Conservation (phyloP, 345 rosid genomes). For the Eucalyptus polybractea region DNA sequence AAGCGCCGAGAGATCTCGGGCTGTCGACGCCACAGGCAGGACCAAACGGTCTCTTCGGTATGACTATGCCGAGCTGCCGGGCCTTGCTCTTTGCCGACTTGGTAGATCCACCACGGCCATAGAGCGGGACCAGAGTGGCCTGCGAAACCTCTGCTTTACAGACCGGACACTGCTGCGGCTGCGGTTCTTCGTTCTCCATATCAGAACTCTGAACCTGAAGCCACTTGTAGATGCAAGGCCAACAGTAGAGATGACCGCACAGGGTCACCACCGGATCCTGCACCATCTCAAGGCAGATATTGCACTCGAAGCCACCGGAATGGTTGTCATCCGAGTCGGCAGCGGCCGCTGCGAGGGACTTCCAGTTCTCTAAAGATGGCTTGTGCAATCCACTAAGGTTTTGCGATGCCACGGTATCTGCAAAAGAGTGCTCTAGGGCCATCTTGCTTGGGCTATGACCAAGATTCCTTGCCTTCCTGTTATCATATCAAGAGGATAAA, state of each 20-base stretch:
- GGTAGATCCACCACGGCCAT: slow-evolving; percentile 17
- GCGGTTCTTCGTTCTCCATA: not conserved
- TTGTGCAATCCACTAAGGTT: not conserved
- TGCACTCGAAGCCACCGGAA: slow-evolving; percentile 22
- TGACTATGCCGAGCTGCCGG: slow-evolving; percentile 5
- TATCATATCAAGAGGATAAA: not conserved
- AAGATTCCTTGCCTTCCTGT: not conserved
- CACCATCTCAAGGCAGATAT: slow-evolving; percentile 74
- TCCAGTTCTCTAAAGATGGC: not conserved
- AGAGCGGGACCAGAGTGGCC: slow-evolving; percentile 28
- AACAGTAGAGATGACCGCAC: slow-evolving; percentile 93
- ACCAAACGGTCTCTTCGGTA: slow-evolving; percentile 9
- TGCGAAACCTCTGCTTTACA: slow-evolving; percentile 26
- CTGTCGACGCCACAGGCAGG: not conserved
- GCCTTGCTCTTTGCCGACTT: not conserved
- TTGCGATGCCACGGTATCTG: not conserved
- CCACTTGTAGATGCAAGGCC: slow-evolving; percentile 98
- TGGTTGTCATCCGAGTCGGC: not conserved
- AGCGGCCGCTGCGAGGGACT: not conserved
- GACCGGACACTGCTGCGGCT: slow-evolving; percentile 29
- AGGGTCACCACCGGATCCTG: slow-evolving; percentile 87
- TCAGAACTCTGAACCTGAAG: slow-evolving; percentile 40
- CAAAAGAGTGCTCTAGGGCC: slow-evolving; percentile 6
- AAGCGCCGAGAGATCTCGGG: not conserved
- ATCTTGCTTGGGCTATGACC: not conserved